These are phyloP conservation scores for Neurospora sp. DNA, from an alignment of 495 filamentous ascomycete genomes.

Conservation along the genomic window DNA sequence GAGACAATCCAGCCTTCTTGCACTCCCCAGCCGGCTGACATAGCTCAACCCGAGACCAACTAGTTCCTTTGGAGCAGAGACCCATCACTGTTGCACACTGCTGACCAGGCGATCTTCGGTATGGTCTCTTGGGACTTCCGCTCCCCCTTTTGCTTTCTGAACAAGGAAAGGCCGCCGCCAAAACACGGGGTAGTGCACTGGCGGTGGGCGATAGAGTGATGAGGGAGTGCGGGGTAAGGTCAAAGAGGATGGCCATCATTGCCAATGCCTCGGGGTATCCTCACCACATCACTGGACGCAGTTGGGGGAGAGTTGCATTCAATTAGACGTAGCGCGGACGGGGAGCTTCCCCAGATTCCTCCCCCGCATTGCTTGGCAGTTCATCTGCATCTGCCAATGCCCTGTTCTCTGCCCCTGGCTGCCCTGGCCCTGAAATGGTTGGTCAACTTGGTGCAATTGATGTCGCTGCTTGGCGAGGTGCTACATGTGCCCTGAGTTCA, in stretches of 20 bases:
- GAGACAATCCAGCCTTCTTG: neutral
- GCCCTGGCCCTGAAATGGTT: neutral
- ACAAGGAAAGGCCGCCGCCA: neutral
- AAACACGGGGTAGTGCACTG: neutral
- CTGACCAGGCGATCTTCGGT: neutral
- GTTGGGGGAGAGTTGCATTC: neutral
- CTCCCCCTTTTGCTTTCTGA: neutral
- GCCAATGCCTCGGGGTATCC: neutral
- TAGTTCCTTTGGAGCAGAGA: neutral
- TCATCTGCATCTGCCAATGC: neutral
- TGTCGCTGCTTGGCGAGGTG: neutral
- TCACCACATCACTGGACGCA: neutral
- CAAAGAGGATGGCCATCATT: neutral
- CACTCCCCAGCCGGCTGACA: neutral
- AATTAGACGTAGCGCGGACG: neutral
- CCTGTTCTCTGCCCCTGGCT: neutral
- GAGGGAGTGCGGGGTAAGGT: neutral
- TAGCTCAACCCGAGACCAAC: neutral
- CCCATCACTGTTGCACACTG: neutral
- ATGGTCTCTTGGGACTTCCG: neutral
- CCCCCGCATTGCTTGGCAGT: neutral
- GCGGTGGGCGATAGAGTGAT: neutral
- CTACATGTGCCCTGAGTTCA: neutral
- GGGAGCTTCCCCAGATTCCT: neutral
- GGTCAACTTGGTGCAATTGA: neutral